Evolutionary conservation across 2,329 filamentous ascomycete species (phyloP), one percentile per base, ranked within the genome.

Genomic region (Colletotrichum tropicale): DNA sequence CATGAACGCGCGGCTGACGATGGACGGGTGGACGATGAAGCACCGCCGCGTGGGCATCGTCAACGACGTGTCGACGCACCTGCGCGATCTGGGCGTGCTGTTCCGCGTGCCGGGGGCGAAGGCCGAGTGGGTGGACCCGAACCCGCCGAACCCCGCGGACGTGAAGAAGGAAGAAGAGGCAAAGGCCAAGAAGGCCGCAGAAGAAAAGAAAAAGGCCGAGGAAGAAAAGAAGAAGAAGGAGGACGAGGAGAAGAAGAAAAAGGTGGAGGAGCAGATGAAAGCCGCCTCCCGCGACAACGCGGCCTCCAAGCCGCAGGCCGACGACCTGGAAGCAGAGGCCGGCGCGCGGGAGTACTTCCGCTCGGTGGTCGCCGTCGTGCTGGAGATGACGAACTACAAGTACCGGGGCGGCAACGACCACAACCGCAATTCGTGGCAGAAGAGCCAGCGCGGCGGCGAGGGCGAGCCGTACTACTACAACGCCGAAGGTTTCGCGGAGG

Each of bases 381-480:
- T 74, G 48, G 78, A 80, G 26, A 88, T 88, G 87, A 84, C 82
- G 71, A 82, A 86, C 52, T 84, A 86, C 79, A 88, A 88, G 78
- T 82, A 87, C 70, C 81, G 84, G 62, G 81, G 81, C 8, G 80
- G 82, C 24, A 81, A 81, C 56, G 56, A 61, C 9, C 83, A 83
- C 61, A 80, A 82, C 26, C 83, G 89, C 34, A 91, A 91, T 80
- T 88, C 85, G 13, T 91, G 89, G 89, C 89, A 91, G 79, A 80
- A 79, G 4, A 85, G 86, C 34, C 89, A 91, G 79, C 84, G 82
- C 7, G 89, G 89, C 34, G 90, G 89, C 2, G 68, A 85, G 28
- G 88, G 87, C 16, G 89, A 91, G 79, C 89, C 89, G 2, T 91
- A 87, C 75, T 88, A 90, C 80, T 87, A 89, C 75, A 83, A 88